These are phyloP conservation scores for Dovyalis caffra DNA, from an alignment of 345 rosid species.

Conservation along the genomic window DNA sequence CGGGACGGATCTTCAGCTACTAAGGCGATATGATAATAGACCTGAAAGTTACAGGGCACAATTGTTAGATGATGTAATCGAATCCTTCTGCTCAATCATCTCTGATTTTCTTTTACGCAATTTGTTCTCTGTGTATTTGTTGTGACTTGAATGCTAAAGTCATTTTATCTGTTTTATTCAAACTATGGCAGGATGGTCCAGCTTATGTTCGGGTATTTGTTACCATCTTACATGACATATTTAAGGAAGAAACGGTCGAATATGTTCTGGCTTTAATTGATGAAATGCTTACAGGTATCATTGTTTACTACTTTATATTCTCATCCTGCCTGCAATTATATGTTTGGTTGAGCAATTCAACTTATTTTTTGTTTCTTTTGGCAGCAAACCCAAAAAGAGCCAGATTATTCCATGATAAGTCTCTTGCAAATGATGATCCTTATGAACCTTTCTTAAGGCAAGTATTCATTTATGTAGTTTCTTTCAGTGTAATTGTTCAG, in stretches of 20 bases:
- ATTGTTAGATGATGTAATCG: conserved; percentile 76
- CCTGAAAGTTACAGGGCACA: conserved; percentile 77
- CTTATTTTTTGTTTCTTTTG: conserved; percentile 25
- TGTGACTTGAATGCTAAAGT: background rate
- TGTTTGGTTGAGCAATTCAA: conserved; percentile 11
- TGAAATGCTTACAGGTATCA: conserved; percentile 80
- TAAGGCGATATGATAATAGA: conserved; percentile 85
- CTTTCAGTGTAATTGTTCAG: background rate
- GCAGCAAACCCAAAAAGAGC: conserved; percentile 92
- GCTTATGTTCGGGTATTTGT: conserved; percentile 85
- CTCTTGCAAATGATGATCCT: conserved; percentile 73
- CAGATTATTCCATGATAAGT: conserved; percentile 78
- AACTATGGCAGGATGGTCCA: conserved; percentile 80
- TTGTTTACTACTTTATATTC: background rate
- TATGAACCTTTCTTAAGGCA: conserved; percentile 96
- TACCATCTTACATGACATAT: conserved; percentile 77
- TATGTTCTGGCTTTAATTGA: conserved; percentile 92
- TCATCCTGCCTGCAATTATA: conserved; percentile 1
- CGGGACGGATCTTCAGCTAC: conserved; percentile 75
- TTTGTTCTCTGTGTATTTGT: background rate
- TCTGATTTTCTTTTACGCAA: background rate
- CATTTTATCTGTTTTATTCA: background rate
- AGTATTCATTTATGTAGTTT: conserved; percentile 31
- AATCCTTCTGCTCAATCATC: background rate
- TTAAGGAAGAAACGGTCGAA: conserved; percentile 94